Conservation (phyloP, 306 rosid species). For the Gynostemma pentaphyllum region DNA sequence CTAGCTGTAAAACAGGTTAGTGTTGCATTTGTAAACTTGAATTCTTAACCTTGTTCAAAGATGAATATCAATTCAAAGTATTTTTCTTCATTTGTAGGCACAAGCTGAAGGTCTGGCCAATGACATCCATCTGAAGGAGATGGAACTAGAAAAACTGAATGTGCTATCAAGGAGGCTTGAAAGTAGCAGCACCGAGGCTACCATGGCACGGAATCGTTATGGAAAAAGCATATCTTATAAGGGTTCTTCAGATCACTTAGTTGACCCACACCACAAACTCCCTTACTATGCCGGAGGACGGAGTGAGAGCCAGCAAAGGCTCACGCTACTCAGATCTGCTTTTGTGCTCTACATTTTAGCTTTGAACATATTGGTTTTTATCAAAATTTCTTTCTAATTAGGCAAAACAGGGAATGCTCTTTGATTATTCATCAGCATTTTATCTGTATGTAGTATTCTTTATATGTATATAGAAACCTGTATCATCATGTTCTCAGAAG, state of each 20-base stretch:
- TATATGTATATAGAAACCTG: constrained; percentile 6
- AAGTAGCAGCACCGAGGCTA: constrained; percentile 34
- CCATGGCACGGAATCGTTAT: constrained; percentile 49
- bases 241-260: constrained; percentile 41
- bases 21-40: not conserved
- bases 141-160: constrained; percentile 75
- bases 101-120: constrained; percentile 80
- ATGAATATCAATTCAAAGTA: constrained; percentile 1
- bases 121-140: constrained; percentile 68
- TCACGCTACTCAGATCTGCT: constrained; percentile 73
- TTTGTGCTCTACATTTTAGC: constrained; percentile 85
- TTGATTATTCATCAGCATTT: not conserved
- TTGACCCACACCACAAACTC: constrained; percentile 47
- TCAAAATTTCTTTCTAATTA: constrained; percentile 61
- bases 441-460: not conserved
- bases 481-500: no score
- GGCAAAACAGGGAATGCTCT: not conserved
- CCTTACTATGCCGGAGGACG: constrained; percentile 52
- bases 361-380: constrained; percentile 61
- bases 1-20: constrained; percentile 71
- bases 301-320: constrained; percentile 68
- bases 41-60: not conserved
- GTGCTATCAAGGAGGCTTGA: constrained; percentile 41
- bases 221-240: constrained; percentile 41
- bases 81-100: constrained; percentile 32